Percentiles rank a stretch among this genome's conserved stretches.
These are phyloP conservation scores for Sonneratia caseolaris DNA, from an alignment of 345 rosid genomes.

Conservation along the genomic window DNA sequence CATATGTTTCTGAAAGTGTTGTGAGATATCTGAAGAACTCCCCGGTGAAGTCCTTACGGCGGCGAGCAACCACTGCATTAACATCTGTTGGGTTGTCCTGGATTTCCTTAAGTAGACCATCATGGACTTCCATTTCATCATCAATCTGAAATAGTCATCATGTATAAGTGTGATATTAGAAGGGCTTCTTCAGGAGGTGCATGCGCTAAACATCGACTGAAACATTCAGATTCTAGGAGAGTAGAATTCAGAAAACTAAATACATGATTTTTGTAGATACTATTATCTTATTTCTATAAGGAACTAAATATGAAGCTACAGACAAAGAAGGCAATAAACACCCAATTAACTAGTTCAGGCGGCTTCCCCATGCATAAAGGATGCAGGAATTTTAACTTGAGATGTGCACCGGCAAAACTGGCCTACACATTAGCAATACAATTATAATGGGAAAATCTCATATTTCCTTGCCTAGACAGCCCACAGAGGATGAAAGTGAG, in stretches of 20 bases:
- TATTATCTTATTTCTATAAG: neutral
- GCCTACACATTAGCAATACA: neutral
- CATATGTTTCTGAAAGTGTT: conserved; percentile 57
- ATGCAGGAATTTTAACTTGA: neutral
- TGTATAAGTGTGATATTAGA: neutral
- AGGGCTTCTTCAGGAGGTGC: neutral
- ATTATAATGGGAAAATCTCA: neutral
- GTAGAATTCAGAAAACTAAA: neutral
- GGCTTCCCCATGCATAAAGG: neutral
- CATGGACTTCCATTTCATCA: conserved; percentile 79
- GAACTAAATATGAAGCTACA: neutral
- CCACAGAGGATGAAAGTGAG: neutral
- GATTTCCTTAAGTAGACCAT: conserved; percentile 65
- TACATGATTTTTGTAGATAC: neutral
- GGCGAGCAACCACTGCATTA: conserved; percentile 56
- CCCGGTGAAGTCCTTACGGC: conserved; percentile 70
- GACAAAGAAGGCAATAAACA: neutral
- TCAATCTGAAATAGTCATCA: conserved; percentile 55
- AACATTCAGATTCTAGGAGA: neutral
- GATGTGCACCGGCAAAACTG: neutral
- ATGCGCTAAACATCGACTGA: neutral
- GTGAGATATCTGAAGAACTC: conserved; percentile 62
- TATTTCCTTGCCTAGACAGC: neutral
- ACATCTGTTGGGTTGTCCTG: conserved; percentile 75
- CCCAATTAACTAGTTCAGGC: neutral